These are phyloP conservation scores for Neonectria neomacrospora DNA, from an alignment of 2,329 filamentous ascomycete genomes.

Conservation along the genomic window DNA sequence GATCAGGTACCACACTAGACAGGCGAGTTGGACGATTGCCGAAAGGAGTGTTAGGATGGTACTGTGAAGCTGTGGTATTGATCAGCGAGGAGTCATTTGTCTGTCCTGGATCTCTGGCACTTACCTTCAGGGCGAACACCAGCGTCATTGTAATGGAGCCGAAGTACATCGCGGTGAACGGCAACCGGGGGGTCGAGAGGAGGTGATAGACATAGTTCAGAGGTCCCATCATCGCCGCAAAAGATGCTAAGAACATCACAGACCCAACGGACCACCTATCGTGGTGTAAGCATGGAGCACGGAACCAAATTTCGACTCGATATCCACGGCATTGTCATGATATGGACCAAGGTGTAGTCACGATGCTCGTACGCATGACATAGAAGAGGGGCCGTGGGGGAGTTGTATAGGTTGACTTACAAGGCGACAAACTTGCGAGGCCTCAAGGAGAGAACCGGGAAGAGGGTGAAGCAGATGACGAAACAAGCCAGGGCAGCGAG, in stretches of 20 bases:
- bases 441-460: slow-evolving; percentile 81
- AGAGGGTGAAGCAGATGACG: slow-evolving; percentile 89
- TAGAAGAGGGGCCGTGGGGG: slow-evolving; percentile 18
- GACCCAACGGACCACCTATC: slow-evolving; percentile 94
- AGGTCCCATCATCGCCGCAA: slow-evolving; percentile 94
- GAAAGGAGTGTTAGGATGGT: slow-evolving; percentile 87
- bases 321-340: slow-evolving; percentile 28
- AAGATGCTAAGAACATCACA: slow-evolving; percentile 87
- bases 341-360: slow-evolving; percentile 32
- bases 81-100: slow-evolving; percentile 20
- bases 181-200: slow-evolving; percentile 83
- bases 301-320: slow-evolving; percentile 30
- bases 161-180: slow-evolving; percentile 95
- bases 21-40: slow-evolving; percentile 83
- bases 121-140: slow-evolving; percentile 91
- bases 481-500: slow-evolving; percentile 91
- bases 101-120: slow-evolving; percentile 52
- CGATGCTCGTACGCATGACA: slow-evolving; percentile 32
- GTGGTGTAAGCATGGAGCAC: slow-evolving; percentile 42
- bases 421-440: slow-evolving; percentile 96
- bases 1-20: slow-evolving; percentile 91
- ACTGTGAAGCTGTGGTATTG: slow-evolving; percentile 74
- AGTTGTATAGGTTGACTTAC: slow-evolving; percentile 70
- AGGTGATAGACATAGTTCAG: slow-evolving; percentile 85
- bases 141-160: slow-evolving; percentile 90